Evolutionary conservation across 1,284 basidiomycete genomes (phyloP).

Genomic region (Boletus sp.): DNA sequence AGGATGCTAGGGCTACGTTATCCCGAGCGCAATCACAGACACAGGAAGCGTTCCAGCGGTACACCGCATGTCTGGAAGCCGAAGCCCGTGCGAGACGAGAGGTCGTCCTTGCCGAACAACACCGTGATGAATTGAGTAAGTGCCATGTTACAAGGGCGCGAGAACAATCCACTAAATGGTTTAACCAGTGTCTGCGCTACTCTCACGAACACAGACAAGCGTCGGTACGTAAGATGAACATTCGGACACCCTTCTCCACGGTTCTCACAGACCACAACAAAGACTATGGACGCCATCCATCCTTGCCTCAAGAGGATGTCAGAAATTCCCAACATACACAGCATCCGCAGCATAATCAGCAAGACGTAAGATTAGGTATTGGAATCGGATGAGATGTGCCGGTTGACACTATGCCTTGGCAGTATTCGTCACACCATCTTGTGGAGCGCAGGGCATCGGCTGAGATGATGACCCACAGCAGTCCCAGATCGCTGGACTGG

Average conservation of each 20-base stretch:
- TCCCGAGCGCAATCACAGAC: slow-evolving; percentile 63
- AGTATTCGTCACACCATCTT: slow-evolving; percentile 35
- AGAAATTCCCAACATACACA: slow-evolving; percentile 31
- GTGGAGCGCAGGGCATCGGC: slow-evolving; percentile 32
- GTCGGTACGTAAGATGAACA: slow-evolving; percentile 30
- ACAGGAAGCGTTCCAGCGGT: slow-evolving; percentile 65
- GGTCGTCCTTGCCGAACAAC: slow-evolving; percentile 59
- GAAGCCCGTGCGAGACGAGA: slow-evolving; percentile 63
- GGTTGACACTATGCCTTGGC: slow-evolving; percentile 22
- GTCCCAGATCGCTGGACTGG: slow-evolving; percentile 51
- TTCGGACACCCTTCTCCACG: slow-evolving; percentile 8
- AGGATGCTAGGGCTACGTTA: slow-evolving; percentile 38
- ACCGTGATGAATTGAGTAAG: slow-evolving; percentile 65
- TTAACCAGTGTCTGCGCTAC: slow-evolving; percentile 46
- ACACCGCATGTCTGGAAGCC: slow-evolving; percentile 62
- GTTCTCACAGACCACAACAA: slow-evolving; percentile 26
- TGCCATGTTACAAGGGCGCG: slow-evolving; percentile 11
- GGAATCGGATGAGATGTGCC: slow-evolving; percentile 11
- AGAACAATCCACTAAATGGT: slow-evolving; percentile 17
- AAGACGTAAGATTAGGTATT: slow-evolving; percentile 32
- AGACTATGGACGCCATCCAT: slow-evolving; percentile 33
- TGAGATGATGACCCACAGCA: slow-evolving; percentile 35
- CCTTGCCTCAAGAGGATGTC: slow-evolving; percentile 31
- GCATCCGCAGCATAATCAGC: slow-evolving; percentile 30
- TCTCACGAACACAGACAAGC: slow-evolving; percentile 47